Conservation (phyloP, 164 flowering plant species). For the Chimonanthus praecox region DNA sequence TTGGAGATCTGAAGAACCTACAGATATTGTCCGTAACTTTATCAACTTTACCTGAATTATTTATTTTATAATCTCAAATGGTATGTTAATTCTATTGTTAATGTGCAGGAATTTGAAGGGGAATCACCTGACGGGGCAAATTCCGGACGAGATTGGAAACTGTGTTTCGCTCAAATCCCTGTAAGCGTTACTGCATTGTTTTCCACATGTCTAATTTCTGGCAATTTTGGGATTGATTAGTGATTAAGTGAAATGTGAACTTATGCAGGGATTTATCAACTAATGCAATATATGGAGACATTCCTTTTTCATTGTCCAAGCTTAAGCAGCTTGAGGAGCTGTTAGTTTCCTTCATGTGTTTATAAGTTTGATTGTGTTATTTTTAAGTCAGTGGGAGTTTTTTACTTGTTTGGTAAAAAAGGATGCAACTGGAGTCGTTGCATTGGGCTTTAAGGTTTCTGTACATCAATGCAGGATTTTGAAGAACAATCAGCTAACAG, state of each 20-base stretch:
- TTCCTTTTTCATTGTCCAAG: constrained; percentile 80
- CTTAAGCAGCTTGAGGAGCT: constrained; percentile 70
- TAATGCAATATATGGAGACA: constrained; percentile 68
- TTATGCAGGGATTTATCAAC: constrained; percentile 66
- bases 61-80: not conserved
- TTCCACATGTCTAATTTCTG: not conserved
- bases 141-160: constrained; percentile 93
- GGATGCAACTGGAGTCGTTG: not conserved
- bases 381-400: not conserved
- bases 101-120: constrained; percentile 73
- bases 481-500: constrained; percentile 77
- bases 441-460: not conserved
- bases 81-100: not conserved
- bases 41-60: not conserved
- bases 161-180: constrained; percentile 43
- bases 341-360: constrained; percentile 34
- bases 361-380: not conserved
- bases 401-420: not conserved
- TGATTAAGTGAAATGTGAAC: not conserved
- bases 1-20: constrained; percentile 67
- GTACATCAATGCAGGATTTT: constrained; percentile 40
- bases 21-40: constrained; percentile 45
- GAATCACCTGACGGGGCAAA: constrained; percentile 74
- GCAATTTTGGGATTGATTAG: not conserved
- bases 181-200: constrained; percentile 26